Conservation (phyloP, 345 rosid species). For the Clarkia xantiana region DNA sequence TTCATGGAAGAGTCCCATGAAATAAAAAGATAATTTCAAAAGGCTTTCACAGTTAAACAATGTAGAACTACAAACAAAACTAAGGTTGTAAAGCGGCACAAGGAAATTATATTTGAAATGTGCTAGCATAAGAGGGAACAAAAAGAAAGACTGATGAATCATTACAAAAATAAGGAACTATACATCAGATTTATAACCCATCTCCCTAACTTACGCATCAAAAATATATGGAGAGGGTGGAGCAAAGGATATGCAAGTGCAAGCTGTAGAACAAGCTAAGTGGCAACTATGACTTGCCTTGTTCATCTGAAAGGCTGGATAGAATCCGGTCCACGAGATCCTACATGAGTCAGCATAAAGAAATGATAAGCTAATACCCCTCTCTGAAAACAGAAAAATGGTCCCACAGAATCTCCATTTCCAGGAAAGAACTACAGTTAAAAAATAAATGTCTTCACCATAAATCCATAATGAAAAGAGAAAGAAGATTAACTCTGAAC, state of each 20-base stretch:
- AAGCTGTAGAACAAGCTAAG: neutral
- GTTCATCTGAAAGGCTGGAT: neutral
- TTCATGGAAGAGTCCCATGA: neutral
- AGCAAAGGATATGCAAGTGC: neutral
- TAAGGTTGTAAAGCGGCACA: neutral
- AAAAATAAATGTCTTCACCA: too few relatives aligned
- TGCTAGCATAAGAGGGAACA: too few relatives aligned
- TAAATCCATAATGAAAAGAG: too few relatives aligned
- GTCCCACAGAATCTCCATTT: too few relatives aligned
- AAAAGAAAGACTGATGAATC: too few relatives aligned
- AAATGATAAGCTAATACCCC: neutral
- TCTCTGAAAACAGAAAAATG: neutral
- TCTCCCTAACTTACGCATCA: too few relatives aligned
- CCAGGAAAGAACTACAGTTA: too few relatives aligned
- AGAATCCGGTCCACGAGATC: neutral
- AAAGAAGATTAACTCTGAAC: too few relatives aligned
- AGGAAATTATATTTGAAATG: neutral
- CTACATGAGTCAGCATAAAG: neutral
- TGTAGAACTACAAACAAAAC: neutral
- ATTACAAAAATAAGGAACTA: too few relatives aligned
- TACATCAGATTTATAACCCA: too few relatives aligned
- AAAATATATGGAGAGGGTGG: neutral
- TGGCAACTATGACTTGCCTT: neutral
- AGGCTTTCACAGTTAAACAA: neutral
- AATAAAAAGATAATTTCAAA: neutral